A percentile compares a stretch with the other conserved stretches of the same genome.
Conservation (phyloP, 192 early-diverging fungal genomes). For the Backusella parvicylindrica region DNA sequence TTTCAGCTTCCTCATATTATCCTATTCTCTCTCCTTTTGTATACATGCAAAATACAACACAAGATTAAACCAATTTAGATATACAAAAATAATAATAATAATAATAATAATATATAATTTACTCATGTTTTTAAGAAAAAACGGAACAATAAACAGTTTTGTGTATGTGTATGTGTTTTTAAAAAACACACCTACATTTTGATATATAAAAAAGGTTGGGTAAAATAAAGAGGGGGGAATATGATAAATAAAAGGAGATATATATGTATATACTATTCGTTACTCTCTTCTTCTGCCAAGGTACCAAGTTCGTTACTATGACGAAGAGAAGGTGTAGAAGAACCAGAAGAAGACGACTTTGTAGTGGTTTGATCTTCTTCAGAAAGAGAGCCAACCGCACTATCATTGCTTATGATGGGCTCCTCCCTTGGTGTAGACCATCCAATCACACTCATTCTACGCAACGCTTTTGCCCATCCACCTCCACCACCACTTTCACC, state of each 20-base stretch:
- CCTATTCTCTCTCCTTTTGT: background rate
- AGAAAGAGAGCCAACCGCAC: background rate
- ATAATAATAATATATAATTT: background rate
- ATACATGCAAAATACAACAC: background rate
- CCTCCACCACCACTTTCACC: constrained; percentile 8
- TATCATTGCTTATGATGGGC: background rate
- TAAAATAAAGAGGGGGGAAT: background rate
- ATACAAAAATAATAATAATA: background rate
- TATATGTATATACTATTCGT: background rate
- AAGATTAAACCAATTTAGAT: no score
- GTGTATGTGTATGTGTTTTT: background rate
- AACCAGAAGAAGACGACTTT: constrained; percentile 1
- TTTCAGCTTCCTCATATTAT: background rate
- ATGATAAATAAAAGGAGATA: background rate
- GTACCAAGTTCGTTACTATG: constrained; percentile 26
- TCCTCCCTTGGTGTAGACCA: constrained; percentile 17
- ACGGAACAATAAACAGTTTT: background rate
- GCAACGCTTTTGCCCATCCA: constrained; percentile 31
- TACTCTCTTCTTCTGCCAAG: constrained; percentile 21
- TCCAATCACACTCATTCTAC: constrained; percentile 29
- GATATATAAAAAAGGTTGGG: background rate
- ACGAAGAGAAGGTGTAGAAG: constrained; percentile 24
- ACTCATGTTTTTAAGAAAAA: background rate
- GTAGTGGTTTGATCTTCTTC: background rate
- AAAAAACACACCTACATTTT: background rate